phyloP scores from a whole-genome alignment of 148 eudicot genomes.

The Rhododendron simsii region DNA sequence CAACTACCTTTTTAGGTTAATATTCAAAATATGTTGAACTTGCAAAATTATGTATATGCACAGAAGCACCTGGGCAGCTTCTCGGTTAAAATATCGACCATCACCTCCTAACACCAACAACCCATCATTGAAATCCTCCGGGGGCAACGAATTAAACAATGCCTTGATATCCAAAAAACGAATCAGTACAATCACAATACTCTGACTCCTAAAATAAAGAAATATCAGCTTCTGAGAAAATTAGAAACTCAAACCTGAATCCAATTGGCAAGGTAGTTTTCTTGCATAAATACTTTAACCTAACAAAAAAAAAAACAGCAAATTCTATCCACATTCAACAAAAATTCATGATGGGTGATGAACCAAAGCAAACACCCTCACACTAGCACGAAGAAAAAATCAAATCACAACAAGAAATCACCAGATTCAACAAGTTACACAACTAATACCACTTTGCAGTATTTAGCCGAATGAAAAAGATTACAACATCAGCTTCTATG shows the following conservation, averaged over 20 bases:
- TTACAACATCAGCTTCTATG: not conserved
- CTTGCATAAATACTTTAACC: slow-evolving; percentile 95
- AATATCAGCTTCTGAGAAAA: not conserved
- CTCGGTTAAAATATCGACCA: slow-evolving; percentile 88
- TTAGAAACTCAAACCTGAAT: slow-evolving; percentile 62
- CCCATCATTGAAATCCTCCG: slow-evolving; percentile 74
- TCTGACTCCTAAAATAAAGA: not conserved
- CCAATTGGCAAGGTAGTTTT: slow-evolving; percentile 95
- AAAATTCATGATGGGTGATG: not conserved
- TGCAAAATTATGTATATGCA: not conserved
- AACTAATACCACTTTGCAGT: not conserved
- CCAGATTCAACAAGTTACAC: not conserved
- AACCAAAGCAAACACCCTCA: not conserved
- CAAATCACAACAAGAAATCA: not conserved
- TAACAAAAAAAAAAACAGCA: slow-evolving; percentile 15
- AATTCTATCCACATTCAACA: slow-evolving; percentile 7
- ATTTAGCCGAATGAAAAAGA: not conserved
- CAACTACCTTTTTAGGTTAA: not conserved
- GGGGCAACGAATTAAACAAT: slow-evolving; percentile 75
- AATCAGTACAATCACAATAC: not conserved
- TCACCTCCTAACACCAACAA: slow-evolving; percentile 95
- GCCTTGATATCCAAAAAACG: slow-evolving; percentile 46
- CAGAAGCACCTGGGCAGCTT: slow-evolving; percentile 84
- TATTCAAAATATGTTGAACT: not conserved
- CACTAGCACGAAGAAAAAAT: not conserved